Conservation (phyloP, 495 filamentous ascomycete genomes). For the Hyaloscypha finlandica region DNA sequence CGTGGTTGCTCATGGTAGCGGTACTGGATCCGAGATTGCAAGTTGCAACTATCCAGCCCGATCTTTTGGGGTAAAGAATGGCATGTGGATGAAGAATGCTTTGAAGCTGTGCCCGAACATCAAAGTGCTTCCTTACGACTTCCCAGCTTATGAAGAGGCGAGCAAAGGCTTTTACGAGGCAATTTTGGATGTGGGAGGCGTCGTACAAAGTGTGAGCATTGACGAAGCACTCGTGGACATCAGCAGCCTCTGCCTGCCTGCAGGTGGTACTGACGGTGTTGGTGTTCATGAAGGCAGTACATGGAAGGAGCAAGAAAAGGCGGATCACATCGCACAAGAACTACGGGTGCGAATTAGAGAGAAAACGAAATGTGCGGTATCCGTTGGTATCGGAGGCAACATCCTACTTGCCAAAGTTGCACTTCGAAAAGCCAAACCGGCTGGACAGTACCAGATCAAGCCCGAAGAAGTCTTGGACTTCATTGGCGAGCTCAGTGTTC, state of each 20-base stretch:
- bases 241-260: conserved; percentile 63
- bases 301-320: conserved; percentile 79
- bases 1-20: conserved; percentile 84
- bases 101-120: conserved; percentile 81
- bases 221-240: conserved; percentile 90
- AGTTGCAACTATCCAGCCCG: conserved; percentile 95
- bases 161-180: conserved; percentile 85
- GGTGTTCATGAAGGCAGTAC: conserved; percentile 70
- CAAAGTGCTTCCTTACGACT: conserved; percentile 88
- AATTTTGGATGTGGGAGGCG: conserved; percentile 74
- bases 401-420: conserved; percentile 90
- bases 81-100: conserved; percentile 98
- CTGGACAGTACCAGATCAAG: conserved; percentile 85
- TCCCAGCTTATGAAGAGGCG: conserved; percentile 89
- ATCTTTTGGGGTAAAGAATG: conserved; percentile 84
- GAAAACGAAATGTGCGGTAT: conserved; percentile 82
- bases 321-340: conserved; percentile 66
- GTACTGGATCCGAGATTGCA: conserved; percentile 89
- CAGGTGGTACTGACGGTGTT: conserved; percentile 67
- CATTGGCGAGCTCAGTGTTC: conserved; percentile 72
- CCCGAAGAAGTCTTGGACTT: conserved; percentile 77
- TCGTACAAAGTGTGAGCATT: conserved; percentile 94
- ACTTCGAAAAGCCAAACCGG: conserved; percentile 89
- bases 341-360: conserved; percentile 69
- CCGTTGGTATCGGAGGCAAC: conserved; percentile 92